Conservation (phyloP, 345 rosid genomes). For the Fremontodendron californicum region DNA sequence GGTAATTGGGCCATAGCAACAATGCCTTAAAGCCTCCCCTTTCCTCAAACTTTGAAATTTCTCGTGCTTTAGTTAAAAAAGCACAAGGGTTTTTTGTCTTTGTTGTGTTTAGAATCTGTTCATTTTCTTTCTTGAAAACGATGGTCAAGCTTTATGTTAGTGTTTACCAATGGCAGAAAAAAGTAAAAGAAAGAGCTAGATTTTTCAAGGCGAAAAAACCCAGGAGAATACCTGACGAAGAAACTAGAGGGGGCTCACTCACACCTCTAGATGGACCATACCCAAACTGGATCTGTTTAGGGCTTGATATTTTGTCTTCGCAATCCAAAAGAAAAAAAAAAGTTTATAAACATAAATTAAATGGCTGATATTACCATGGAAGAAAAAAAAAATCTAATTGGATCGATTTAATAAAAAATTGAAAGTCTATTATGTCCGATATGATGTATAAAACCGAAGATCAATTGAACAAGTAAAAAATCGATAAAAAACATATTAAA, state of each 20-base stretch:
- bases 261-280: neutral
- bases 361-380: too few species aligned
- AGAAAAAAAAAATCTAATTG: too few species aligned
- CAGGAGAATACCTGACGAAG: too few species aligned
- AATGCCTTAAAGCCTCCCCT: neutral
- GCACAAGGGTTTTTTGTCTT: neutral
- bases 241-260: neutral
- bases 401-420: too few species aligned
- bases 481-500: too few species aligned
- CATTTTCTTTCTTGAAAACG: neutral
- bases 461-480: too few species aligned
- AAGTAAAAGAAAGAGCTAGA: neutral
- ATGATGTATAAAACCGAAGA: too few species aligned
- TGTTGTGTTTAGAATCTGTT: neutral
- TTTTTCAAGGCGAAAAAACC: neutral
- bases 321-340: neutral
- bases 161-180: too few species aligned
- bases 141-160: neutral
- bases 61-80: neutral
- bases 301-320: neutral
- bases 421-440: too few species aligned
- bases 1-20: neutral
- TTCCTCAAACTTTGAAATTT: neutral
- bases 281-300: neutral
- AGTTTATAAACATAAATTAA: neutral